Percentiles rank a stretch among this genome's conserved stretches.
These are phyloP conservation scores for Protomyces inouyei DNA, from an alignment of 1,139 yeast species.

Conservation along the genomic window DNA sequence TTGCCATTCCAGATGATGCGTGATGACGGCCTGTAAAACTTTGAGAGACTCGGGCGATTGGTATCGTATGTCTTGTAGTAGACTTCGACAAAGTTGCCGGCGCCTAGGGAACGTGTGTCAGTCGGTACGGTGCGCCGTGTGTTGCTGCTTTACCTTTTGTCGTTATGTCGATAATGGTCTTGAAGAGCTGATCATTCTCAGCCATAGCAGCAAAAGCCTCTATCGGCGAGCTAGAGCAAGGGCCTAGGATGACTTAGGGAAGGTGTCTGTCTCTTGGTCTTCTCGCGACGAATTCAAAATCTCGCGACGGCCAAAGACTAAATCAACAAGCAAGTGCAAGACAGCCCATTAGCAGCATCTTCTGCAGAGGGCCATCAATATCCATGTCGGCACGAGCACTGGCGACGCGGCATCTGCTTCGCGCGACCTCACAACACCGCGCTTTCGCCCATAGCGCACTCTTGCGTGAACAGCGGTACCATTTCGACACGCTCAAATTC, in stretches of 20 bases:
- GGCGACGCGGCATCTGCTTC: neutral
- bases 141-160: neutral
- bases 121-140: neutral
- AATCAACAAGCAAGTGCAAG: neutral
- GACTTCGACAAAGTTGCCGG: slow-evolving; percentile 26
- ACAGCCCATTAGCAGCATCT: neutral
- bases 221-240: neutral
- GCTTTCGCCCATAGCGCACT: neutral
- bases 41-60: slow-evolving; percentile 23
- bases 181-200: slow-evolving; percentile 11
- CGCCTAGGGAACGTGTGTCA: slow-evolving; percentile 5
- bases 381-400: neutral
- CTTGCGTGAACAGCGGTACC: slow-evolving; percentile 1
- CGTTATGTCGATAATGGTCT: slow-evolving; percentile 21
- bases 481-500: slow-evolving; percentile 74
- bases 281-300: neutral
- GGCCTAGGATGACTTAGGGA: too few relatives aligned
- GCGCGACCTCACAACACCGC: neutral
- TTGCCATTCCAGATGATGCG: slow-evolving; percentile 29
- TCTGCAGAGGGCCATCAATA: neutral
- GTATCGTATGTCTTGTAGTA: slow-evolving; percentile 27
- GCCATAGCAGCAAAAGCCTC: neutral
- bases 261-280: neutral
- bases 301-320: neutral
- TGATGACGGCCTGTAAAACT: slow-evolving; percentile 28